These are phyloP conservation scores for Dryas drummondii DNA, from an alignment of 306 rosid species.

Conservation along the genomic window DNA sequence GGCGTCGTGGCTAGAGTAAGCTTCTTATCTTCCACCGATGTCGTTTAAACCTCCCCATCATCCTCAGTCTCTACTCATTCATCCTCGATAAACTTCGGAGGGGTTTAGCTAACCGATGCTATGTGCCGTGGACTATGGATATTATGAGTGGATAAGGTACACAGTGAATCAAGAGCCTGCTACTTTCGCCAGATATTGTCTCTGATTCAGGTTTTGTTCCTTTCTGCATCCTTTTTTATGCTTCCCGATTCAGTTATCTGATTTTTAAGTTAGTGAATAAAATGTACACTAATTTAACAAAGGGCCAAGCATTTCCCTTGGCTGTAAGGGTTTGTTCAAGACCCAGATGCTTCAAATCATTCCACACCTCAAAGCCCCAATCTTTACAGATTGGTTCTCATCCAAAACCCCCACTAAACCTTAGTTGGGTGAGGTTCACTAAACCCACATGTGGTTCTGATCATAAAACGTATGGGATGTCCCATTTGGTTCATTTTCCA, in stretches of 20 bases:
- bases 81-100: not conserved
- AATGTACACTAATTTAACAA: slow-evolving; percentile 61
- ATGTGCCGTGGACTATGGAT: slow-evolving; percentile 36
- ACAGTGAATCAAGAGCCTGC: not conserved
- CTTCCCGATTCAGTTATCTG: slow-evolving; percentile 4
- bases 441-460: slow-evolving; percentile 21
- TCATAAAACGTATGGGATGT: slow-evolving; percentile 20
- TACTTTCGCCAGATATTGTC: not conserved
- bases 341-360: slow-evolving; percentile 48
- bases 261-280: not conserved
- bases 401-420: slow-evolving; percentile 46
- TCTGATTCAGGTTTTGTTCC: slow-evolving; percentile 1
- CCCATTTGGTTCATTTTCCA: slow-evolving; percentile 21
- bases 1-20: not conserved
- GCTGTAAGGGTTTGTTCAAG: slow-evolving; percentile 56
- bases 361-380: slow-evolving; percentile 36
- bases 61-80: not conserved
- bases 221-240: slow-evolving; percentile 4
- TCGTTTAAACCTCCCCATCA: not conserved
- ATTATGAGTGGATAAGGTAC: slow-evolving; percentile 34
- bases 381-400: slow-evolving; percentile 34
- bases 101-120: not conserved
- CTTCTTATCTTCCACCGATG: not conserved
- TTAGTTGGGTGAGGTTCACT: slow-evolving; percentile 6
- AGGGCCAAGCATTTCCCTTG: slow-evolving; percentile 53